These are phyloP conservation scores for Cornus kousa DNA, from an alignment of 148 eudicot genomes.

Conservation along the genomic window DNA sequence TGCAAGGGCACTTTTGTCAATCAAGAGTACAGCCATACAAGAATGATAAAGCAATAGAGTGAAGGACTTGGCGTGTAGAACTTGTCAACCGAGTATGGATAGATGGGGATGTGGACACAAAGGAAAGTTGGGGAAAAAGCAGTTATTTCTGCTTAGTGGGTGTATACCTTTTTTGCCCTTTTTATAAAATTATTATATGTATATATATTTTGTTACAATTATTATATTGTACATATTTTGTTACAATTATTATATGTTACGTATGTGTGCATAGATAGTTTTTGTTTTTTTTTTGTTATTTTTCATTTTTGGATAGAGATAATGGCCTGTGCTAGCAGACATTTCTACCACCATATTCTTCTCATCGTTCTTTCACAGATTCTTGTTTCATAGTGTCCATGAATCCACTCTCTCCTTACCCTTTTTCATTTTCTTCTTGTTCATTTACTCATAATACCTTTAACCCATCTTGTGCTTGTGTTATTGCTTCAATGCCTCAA, in stretches of 20 bases:
- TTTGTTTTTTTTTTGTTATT: too few relatives aligned
- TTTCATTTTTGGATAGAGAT: constrained; percentile 6
- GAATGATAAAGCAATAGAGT: not conserved
- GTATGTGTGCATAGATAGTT: constrained; percentile 10
- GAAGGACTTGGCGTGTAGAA: constrained; percentile 28
- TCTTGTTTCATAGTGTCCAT: constrained; percentile 17
- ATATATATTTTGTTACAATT: not conserved
- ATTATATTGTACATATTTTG: not conserved
- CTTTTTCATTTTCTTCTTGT: constrained; percentile 9
- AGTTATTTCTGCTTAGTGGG: not conserved
- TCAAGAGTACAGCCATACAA: not conserved
- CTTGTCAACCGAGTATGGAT: constrained; percentile 11
- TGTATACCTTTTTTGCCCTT: not conserved
- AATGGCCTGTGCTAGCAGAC: constrained; percentile 39
- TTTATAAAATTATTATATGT: not conserved
- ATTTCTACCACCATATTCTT: constrained; percentile 35
- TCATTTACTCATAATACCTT: constrained; percentile 11
- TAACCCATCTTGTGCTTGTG: not conserved
- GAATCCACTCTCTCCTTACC: not conserved
- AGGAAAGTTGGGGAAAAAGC: constrained; percentile 10
- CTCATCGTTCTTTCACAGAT: constrained; percentile 22
- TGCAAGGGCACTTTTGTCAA: constrained; percentile 14
- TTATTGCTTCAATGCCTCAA: constrained; percentile 8
- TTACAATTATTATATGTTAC: not conserved
- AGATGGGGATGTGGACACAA: constrained; percentile 18